phyloP scores from a whole-genome alignment of 192 early-diverging fungal species.

The Haplosporangium gracile region DNA sequence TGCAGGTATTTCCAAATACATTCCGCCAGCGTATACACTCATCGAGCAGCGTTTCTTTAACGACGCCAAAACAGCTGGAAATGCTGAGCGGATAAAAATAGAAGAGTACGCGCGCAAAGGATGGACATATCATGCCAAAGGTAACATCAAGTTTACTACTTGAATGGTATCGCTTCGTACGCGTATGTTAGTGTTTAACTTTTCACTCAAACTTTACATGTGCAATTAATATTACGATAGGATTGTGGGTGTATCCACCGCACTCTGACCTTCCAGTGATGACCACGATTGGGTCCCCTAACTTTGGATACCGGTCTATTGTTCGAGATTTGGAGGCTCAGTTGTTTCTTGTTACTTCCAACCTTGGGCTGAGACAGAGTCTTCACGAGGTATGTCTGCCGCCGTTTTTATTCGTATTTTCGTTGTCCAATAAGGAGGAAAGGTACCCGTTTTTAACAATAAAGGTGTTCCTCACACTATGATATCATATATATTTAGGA shows the following conservation, averaged over 20 bases:
- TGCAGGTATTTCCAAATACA: slow-evolving; percentile 84
- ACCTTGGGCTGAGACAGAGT: slow-evolving; percentile 62
- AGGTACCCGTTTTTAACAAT: not conserved
- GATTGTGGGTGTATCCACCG: slow-evolving; percentile 80
- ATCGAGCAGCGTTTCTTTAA: slow-evolving; percentile 81
- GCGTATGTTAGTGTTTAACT: not conserved
- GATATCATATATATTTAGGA: slow-evolving; percentile 58
- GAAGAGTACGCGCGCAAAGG: slow-evolving; percentile 82
- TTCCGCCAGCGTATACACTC: slow-evolving; percentile 93
- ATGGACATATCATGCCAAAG: slow-evolving; percentile 99
- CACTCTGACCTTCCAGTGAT: slow-evolving; percentile 69
- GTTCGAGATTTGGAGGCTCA: slow-evolving; percentile 94
- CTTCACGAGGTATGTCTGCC: slow-evolving; percentile 65
- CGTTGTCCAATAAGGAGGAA: not conserved
- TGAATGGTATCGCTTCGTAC: too few relatives aligned
- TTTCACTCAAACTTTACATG: too few relatives aligned
- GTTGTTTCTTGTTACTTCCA: slow-evolving; percentile 78
- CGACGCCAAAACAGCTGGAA: slow-evolving; percentile 57
- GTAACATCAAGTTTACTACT: slow-evolving; percentile 48
- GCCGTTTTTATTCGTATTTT: not conserved
- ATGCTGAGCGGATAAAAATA: slow-evolving; percentile 70
- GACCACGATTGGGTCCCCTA: slow-evolving; percentile 93
- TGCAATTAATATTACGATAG: slow-evolving; percentile 47
- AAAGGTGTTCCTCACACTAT: not conserved
- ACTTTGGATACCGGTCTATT: slow-evolving; percentile 93